phyloP scores from a whole-genome alignment of 805 yeast species.

The Tetrapisispora arboricola region DNA sequence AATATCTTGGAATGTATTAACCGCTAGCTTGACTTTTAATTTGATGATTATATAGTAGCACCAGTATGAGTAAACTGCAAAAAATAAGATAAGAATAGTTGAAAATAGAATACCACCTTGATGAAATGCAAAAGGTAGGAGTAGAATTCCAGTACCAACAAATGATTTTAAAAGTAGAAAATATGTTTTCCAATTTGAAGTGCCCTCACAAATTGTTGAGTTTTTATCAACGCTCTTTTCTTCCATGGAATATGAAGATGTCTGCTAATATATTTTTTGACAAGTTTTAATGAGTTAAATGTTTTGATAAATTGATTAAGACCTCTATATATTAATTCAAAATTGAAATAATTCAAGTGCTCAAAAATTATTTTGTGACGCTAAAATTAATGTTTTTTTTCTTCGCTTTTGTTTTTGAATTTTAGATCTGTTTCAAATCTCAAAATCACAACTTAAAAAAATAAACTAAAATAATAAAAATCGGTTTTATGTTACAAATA shows the following conservation, averaged over 20 bases:
- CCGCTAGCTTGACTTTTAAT: slow-evolving; percentile 48
- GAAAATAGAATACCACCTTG: slow-evolving; percentile 67
- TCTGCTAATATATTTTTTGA: neutral
- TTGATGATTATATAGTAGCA: slow-evolving; percentile 58
- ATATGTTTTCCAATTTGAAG: slow-evolving; percentile 63
- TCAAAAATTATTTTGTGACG: neutral
- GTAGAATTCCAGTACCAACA: slow-evolving; percentile 67
- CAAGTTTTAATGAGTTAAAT: neutral
- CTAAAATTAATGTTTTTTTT: neutral
- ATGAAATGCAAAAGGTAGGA: slow-evolving; percentile 57
- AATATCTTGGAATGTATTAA: slow-evolving; percentile 68
- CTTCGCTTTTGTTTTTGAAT: too few species aligned
- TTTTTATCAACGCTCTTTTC: neutral
- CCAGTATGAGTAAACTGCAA: slow-evolving; percentile 67
- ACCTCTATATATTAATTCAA: neutral
- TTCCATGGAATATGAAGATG: neutral
- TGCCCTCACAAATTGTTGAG: neutral
- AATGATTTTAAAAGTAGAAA: slow-evolving; percentile 63
- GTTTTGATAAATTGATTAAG: neutral
- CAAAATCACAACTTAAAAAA: neutral
- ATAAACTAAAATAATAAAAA: neutral
- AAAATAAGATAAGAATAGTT: slow-evolving; percentile 39
- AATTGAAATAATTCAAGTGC: too few species aligned
- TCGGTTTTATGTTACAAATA: neutral
- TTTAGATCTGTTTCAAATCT: too few species aligned